Conservation (phyloP, 2,329 filamentous ascomycete genomes). For the Monilinia fructicola region DNA sequence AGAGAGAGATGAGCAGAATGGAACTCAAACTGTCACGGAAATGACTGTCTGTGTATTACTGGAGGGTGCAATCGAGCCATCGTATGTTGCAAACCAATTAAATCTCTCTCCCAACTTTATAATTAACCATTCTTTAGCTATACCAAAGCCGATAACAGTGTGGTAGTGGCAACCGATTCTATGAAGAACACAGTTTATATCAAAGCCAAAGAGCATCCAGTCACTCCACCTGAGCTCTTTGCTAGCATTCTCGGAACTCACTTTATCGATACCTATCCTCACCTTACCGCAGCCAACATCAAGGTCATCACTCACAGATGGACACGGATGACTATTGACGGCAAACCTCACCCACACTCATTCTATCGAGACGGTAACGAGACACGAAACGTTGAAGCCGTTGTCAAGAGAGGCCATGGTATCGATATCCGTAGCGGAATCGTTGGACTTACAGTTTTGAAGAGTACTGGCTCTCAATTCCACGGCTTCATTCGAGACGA, state of each 20-base stretch:
- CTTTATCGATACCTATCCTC: constrained; percentile 82
- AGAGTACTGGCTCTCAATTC: constrained; percentile 95
- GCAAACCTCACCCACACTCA: constrained; percentile 89
- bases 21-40: constrained; percentile 82
- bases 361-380: constrained; percentile 90
- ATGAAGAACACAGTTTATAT: constrained; percentile 99
- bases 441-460: constrained; percentile 80
- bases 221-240: constrained; percentile 91
- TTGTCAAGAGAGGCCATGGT: constrained; percentile 64
- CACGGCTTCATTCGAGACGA: constrained; percentile 92
- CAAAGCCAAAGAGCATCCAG: constrained; percentile 87
- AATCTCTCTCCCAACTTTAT: background rate
- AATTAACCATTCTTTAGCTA: constrained; percentile 57
- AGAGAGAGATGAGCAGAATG: constrained; percentile 72
- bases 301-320: constrained; percentile 83
- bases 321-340: constrained; percentile 84
- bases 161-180: constrained; percentile 93
- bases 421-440: constrained; percentile 78
- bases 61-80: constrained; percentile 85
- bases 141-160: constrained; percentile 89
- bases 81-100: constrained; percentile 51
- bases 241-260: constrained; percentile 81
- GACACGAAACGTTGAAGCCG: constrained; percentile 77
- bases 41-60: constrained; percentile 93
- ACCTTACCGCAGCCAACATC: constrained; percentile 84